Conservation (phyloP, 2,329 filamentous ascomycete genomes). For the Immersiporthe knoxdaviesiana region DNA sequence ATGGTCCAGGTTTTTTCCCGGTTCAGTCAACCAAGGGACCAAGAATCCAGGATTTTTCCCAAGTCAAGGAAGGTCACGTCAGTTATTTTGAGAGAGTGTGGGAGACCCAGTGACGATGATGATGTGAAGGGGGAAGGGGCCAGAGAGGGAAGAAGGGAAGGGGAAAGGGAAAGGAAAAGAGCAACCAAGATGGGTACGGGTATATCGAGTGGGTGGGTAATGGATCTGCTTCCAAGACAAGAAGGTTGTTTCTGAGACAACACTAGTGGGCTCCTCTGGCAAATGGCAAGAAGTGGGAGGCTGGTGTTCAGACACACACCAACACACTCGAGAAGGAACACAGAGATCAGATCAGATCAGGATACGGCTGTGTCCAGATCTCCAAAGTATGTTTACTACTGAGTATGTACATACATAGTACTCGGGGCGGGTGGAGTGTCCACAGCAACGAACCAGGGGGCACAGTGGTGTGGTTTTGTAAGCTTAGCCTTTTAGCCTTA, state of each 20-base stretch:
- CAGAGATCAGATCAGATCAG: constrained; percentile 4
- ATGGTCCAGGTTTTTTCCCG: background rate
- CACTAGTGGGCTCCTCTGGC: background rate
- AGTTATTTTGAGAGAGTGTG: background rate
- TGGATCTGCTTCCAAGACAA: constrained; percentile 7
- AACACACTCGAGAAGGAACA: constrained; percentile 2
- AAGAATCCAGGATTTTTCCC: background rate
- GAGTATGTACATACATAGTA: no score
- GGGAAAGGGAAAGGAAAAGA: background rate
- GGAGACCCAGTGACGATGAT: constrained; percentile 2
- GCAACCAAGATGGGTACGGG: constrained; percentile 6
- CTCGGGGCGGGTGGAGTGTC: constrained; percentile 4
- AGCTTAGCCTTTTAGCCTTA: background rate
- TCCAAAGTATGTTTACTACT: constrained; percentile 10
- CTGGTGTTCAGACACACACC: constrained; percentile 17
- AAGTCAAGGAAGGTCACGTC: background rate
- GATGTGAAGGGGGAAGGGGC: background rate
- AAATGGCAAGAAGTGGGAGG: constrained; percentile 17
- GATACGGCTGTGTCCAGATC: background rate
- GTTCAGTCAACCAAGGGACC: background rate
- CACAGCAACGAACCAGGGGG: constrained; percentile 13
- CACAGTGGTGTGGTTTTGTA: background rate
- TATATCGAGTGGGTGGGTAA: background rate
- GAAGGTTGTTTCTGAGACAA: constrained; percentile 16
- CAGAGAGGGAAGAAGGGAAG: background rate